Conservation (phyloP, 2,329 filamentous ascomycete species). For the Juglanconis juglandina region DNA sequence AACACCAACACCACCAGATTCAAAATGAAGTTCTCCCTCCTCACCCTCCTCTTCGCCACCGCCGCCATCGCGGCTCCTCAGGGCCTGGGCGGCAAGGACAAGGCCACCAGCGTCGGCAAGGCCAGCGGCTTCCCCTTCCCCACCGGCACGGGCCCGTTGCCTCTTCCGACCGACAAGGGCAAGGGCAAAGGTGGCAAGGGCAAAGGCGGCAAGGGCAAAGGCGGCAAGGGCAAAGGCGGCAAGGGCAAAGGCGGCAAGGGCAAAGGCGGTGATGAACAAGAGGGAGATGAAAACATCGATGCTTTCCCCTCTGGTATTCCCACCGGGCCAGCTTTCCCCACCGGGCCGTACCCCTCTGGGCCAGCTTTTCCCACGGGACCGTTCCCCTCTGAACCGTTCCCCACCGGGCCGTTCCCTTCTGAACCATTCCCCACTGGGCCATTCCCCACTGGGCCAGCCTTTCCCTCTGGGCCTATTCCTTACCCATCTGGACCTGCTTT, state of each 20-base stretch:
- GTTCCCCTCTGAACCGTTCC: background rate
- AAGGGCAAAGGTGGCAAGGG: background rate
- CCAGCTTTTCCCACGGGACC: no score
- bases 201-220: background rate
- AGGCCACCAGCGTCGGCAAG: background rate
- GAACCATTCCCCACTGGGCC: background rate
- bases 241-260: no score
- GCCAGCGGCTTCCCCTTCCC: background rate
- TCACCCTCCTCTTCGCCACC: constrained; percentile 9
- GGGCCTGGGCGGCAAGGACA: background rate
- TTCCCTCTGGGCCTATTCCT: background rate
- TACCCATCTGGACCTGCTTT: background rate
- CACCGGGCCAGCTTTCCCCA: no score
- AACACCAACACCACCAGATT: background rate
- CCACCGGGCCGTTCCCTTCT: background rate
- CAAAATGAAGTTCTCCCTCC: constrained; percentile 13
- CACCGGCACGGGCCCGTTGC: background rate
- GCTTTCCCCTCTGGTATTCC: no score
- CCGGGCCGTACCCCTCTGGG: no score
- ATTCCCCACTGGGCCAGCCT: background rate
- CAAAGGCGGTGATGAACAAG: no score
- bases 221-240: background rate
- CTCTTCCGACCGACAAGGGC: background rate
- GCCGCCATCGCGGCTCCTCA: constrained; percentile 9
- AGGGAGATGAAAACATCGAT: no score